phyloP scores from a whole-genome alignment of 257 asterid genomes.

The Asclepias syriaca region DNA sequence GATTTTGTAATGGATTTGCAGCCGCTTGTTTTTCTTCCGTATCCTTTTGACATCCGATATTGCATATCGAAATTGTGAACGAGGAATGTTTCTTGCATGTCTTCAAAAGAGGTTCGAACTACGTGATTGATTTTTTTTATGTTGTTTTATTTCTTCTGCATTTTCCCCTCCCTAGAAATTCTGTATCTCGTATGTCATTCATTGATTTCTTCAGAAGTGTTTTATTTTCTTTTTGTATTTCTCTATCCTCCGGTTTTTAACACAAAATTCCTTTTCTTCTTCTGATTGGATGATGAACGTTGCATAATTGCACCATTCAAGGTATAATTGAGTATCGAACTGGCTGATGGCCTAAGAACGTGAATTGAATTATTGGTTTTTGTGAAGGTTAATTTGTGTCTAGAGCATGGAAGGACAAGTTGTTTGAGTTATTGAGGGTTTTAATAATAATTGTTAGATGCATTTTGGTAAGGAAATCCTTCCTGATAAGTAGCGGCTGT shows the following conservation, averaged over 20 bases:
- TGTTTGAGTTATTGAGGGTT: not conserved
- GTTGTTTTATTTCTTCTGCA: not conserved
- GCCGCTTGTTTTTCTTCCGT: not conserved
- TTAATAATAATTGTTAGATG: not conserved
- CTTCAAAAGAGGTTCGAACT: not conserved
- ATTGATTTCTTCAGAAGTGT: not conserved
- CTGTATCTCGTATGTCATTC: not conserved
- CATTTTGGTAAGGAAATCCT: not conserved
- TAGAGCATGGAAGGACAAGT: not conserved
- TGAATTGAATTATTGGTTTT: not conserved
- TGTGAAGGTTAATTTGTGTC: not conserved
- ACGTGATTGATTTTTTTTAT: not conserved
- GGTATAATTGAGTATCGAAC: not conserved
- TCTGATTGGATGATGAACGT: not conserved
- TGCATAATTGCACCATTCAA: not conserved
- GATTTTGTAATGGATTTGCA: not conserved
- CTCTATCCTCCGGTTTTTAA: not conserved
- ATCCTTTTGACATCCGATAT: not conserved
- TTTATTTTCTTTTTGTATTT: not conserved
- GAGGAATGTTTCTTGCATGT: not conserved
- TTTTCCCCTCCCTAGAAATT: not conserved
- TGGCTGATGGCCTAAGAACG: not conserved
- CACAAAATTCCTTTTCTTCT: not conserved
- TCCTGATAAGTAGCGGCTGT: constrained; percentile 6
- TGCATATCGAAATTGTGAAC: not conserved